Conservation (phyloP, 2,329 filamentous ascomycete species). For the Phoma herbarum region DNA sequence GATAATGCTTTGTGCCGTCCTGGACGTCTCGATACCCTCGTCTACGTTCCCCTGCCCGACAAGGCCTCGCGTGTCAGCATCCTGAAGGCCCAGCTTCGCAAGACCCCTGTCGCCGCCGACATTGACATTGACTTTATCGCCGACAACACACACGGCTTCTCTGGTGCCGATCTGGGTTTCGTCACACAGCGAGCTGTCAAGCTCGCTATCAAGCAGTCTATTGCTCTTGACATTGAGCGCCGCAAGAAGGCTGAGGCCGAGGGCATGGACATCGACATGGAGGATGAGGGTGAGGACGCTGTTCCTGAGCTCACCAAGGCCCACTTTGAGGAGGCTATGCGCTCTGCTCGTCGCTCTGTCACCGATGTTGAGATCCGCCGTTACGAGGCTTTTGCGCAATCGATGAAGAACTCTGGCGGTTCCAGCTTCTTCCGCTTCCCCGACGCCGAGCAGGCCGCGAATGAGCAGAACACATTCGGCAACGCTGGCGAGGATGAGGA, state of each 20-base stretch:
- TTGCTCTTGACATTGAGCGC: slow-evolving; percentile 86
- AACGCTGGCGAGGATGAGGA: slow-evolving; percentile 94
- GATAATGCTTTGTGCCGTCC: slow-evolving; percentile 98
- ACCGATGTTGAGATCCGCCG: slow-evolving; percentile 96
- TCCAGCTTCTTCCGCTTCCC: slow-evolving; percentile 99
- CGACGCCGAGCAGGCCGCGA: slow-evolving; percentile 59
- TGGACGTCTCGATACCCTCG: slow-evolving; percentile 96
- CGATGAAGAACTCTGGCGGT: slow-evolving; percentile 97
- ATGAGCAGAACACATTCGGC: slow-evolving; percentile 68
- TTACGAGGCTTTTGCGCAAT: slow-evolving; percentile 98
- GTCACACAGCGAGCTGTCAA: slow-evolving; percentile 99
- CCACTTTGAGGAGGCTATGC: slow-evolving; percentile 99
- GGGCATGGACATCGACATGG: slow-evolving; percentile 73
- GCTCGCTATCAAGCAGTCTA: slow-evolving; percentile 98
- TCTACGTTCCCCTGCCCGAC: slow-evolving; percentile 97
- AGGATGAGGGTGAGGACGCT: slow-evolving; percentile 83
- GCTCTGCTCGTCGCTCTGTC: slow-evolving; percentile 89
- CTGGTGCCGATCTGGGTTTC: slow-evolving; percentile 98
- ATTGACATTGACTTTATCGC: slow-evolving; percentile 93
- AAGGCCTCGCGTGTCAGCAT: slow-evolving; percentile 89
- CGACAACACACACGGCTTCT: slow-evolving; percentile 97
- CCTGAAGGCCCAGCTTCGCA: slow-evolving; percentile 94
- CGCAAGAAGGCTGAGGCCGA: slow-evolving; percentile 87
- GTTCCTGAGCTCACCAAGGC: slow-evolving; percentile 95
- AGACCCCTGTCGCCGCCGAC: slow-evolving; percentile 90